These are phyloP conservation scores for Stipa capillata DNA, from an alignment of 176 grass and related monocot species.

Conservation along the genomic window DNA sequence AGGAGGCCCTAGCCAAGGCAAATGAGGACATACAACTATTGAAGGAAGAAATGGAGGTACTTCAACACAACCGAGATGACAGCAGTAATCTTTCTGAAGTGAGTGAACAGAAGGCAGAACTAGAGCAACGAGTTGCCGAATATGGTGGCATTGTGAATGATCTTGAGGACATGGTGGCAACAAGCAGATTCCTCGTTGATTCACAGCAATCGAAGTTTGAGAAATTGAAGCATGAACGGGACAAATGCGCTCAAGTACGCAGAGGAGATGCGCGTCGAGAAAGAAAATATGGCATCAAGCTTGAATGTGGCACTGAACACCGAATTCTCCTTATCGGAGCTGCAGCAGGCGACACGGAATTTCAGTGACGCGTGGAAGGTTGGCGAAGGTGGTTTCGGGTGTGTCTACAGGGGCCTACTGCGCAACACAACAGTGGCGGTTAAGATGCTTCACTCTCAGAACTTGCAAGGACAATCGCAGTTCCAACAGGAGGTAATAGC, in stretches of 20 bases:
- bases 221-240: conserved; percentile 34
- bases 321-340: conserved; percentile 61
- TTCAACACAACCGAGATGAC: conserved; percentile 39
- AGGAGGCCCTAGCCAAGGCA: conserved; percentile 35
- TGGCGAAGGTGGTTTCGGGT: conserved; percentile 66
- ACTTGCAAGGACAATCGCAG: conserved; percentile 42
- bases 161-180: conserved; percentile 16
- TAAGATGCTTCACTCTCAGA: conserved; percentile 58
- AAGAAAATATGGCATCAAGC: neutral
- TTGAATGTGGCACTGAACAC: conserved; percentile 20
- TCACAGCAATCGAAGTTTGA: conserved; percentile 24
- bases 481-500: conserved; percentile 82
- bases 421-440: conserved; percentile 59
- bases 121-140: neutral
- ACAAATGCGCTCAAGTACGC: conserved; percentile 30
- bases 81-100: conserved; percentile 29
- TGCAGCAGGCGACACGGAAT: conserved; percentile 67
- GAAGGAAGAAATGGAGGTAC: conserved; percentile 37
- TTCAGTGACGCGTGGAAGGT: conserved; percentile 51
- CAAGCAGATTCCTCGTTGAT: conserved; percentile 12
- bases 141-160: conserved; percentile 16
- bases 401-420: conserved; percentile 62
- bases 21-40: conserved; percentile 26
- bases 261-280: conserved; percentile 23
- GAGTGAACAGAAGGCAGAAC: conserved; percentile 30